phyloP scores from a whole-genome alignment of 768 basidiomycete species.

The Xerocomellus dryophilus region DNA sequence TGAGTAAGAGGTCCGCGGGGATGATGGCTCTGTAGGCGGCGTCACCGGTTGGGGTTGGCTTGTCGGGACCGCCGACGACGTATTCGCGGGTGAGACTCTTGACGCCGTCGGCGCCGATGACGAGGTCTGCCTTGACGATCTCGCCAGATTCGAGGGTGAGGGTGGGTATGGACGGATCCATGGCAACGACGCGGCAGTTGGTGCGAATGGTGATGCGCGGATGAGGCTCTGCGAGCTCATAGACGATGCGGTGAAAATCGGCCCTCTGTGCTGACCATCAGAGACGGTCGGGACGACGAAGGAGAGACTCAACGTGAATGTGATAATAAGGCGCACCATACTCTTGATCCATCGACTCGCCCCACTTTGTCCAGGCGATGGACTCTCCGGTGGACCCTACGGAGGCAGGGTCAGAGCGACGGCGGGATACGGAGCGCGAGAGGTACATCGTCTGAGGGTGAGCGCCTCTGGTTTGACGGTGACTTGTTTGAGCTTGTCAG shows the following conservation, averaged over 20 bases:
- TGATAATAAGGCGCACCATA: constrained; percentile 35
- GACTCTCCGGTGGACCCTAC: constrained; percentile 35
- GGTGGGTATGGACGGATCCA: constrained; percentile 32
- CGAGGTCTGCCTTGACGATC: constrained; percentile 41
- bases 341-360: constrained; percentile 29
- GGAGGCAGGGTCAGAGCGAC: not conserved
- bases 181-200: constrained; percentile 34
- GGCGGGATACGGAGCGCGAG: too few relatives aligned
- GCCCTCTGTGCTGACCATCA: constrained; percentile 33
- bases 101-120: constrained; percentile 52
- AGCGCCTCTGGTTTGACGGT: constrained; percentile 40
- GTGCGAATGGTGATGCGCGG: constrained; percentile 35
- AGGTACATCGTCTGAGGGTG: constrained; percentile 42
- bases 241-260: constrained; percentile 44
- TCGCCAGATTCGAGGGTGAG: constrained; percentile 44
- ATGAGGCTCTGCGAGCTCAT: constrained; percentile 35
- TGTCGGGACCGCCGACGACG: constrained; percentile 46
- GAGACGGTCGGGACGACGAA: not conserved
- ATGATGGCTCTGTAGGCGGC: constrained; percentile 59
- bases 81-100: constrained; percentile 49
- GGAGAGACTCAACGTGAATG: constrained; percentile 30
- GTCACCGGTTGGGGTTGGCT: constrained; percentile 56
- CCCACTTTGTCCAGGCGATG: constrained; percentile 37
- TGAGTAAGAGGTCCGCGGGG: constrained; percentile 41
- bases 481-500: constrained; percentile 36